These are phyloP conservation scores for Trichosporon sp. DNA, from an alignment of 1,284 basidiomycete genomes.

Conservation along the genomic window DNA sequence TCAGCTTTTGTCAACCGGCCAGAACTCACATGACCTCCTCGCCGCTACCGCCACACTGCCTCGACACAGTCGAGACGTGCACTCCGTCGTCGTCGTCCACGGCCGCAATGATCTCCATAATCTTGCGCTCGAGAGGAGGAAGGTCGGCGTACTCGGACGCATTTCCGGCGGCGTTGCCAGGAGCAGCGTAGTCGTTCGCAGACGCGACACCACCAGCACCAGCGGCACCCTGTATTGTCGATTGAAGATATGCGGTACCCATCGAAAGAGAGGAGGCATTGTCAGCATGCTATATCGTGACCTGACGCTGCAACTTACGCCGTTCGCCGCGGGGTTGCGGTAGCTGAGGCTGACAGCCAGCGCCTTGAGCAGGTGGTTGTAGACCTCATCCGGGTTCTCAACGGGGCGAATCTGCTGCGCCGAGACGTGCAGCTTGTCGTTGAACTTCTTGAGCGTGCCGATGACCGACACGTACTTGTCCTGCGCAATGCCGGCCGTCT, in stretches of 20 bases:
- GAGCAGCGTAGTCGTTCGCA: slow-evolving; percentile 36
- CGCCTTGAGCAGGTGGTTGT: slow-evolving; percentile 67
- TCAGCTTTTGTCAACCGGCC: slow-evolving; percentile 7
- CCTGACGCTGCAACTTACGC: slow-evolving; percentile 20
- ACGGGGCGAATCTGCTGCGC: slow-evolving; percentile 65
- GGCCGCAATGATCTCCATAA: slow-evolving; percentile 58
- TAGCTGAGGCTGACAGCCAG: slow-evolving; percentile 52
- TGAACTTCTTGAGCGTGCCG: slow-evolving; percentile 84
- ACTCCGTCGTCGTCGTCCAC: slow-evolving; percentile 55
- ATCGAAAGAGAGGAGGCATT: background rate
- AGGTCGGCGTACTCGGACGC: slow-evolving; percentile 52
- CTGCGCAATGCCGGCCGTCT: slow-evolving; percentile 54
- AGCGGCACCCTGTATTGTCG: background rate
- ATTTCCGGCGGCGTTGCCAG: slow-evolving; percentile 12
- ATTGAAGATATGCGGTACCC: too few species aligned
- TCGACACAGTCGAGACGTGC: slow-evolving; percentile 58
- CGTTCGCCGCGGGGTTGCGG: slow-evolving; percentile 47
- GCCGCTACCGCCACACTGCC: slow-evolving; percentile 27
- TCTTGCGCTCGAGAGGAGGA: slow-evolving; percentile 59
- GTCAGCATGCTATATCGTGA: background rate
- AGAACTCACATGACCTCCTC: slow-evolving; percentile 49
- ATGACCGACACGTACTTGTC: slow-evolving; percentile 75
- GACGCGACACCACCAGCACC: slow-evolving; percentile 6
- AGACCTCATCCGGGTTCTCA: slow-evolving; percentile 70
- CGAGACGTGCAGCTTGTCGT: slow-evolving; percentile 74